Conservation (phyloP, 2,329 filamentous ascomycete species). For the Paraphoma sp. region DNA sequence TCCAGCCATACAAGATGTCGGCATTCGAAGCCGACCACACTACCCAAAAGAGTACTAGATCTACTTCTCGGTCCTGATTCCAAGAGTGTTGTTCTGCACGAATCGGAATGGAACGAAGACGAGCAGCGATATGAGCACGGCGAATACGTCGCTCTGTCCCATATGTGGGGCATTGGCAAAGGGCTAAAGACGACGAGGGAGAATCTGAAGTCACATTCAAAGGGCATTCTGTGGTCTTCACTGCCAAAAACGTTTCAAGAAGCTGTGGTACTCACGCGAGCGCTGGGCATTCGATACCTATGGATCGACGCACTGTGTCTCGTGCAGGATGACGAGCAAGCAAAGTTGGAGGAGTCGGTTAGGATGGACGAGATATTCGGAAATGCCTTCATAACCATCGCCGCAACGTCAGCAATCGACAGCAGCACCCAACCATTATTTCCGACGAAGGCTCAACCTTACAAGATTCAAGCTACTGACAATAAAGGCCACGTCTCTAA, state of each 20-base stretch:
- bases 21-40: conserved; percentile 24
- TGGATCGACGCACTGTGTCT: conserved; percentile 47
- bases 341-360: conserved; percentile 36
- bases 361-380: conserved; percentile 38
- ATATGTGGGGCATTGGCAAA: conserved; percentile 40
- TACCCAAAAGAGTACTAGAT: conserved; percentile 42
- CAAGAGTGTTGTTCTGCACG: conserved; percentile 38
- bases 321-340: conserved; percentile 36
- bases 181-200: conserved; percentile 36
- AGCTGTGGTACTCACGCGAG: conserved; percentile 41
- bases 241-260: conserved; percentile 45
- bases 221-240: conserved; percentile 35
- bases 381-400: conserved; percentile 43
- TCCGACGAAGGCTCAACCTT: conserved; percentile 28
- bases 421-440: conserved; percentile 37
- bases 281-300: conserved; percentile 44
- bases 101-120: conserved; percentile 31
- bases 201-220: conserved; percentile 34
- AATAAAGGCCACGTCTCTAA: conserved; percentile 38
- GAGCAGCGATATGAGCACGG: conserved; percentile 39
- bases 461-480: conserved; percentile 44
- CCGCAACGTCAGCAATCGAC: conserved; percentile 40
- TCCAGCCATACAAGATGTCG: conserved; percentile 39
- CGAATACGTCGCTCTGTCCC: conserved; percentile 42
- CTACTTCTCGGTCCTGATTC: conserved; percentile 33